A percentile compares a stretch with the other conserved stretches of the same genome.
phyloP scores from a whole-genome alignment of 345 rosid species.

The Populus alba region DNA sequence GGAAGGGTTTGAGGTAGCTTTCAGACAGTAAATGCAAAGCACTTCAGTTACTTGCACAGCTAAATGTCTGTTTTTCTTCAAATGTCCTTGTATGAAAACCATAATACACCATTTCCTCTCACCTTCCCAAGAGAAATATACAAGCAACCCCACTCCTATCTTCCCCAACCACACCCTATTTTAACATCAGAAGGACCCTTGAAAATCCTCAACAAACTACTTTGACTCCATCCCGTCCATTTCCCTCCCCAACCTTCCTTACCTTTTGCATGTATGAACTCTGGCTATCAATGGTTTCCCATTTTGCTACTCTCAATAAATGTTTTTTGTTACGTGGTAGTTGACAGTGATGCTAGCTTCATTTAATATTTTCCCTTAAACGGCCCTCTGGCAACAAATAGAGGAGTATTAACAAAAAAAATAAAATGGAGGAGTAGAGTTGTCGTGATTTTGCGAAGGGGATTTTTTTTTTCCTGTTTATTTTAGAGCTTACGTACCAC shows the following conservation, averaged over 20 bases:
- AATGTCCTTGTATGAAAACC: slow-evolving; percentile 29
- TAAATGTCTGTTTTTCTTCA: slow-evolving; percentile 27
- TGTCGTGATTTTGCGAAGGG: no score
- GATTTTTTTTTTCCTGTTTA: no score
- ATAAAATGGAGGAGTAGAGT: not conserved
- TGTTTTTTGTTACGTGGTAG: slow-evolving; percentile 27
- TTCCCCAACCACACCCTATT: slow-evolving; percentile 17
- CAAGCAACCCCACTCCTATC: slow-evolving; percentile 16
- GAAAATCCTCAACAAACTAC: slow-evolving; percentile 27
- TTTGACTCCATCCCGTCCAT: slow-evolving; percentile 10
- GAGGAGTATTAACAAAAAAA: not conserved
- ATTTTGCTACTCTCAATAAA: slow-evolving; percentile 12
- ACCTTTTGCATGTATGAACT: not conserved
- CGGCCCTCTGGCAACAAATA: not conserved
- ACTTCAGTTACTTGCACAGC: slow-evolving; percentile 33
- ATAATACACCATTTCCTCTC: slow-evolving; percentile 7
- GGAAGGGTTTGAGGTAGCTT: slow-evolving; percentile 38
- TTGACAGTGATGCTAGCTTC: slow-evolving; percentile 25
- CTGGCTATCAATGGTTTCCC: not conserved
- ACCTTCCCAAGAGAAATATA: slow-evolving; percentile 15
- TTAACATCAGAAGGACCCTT: not conserved
- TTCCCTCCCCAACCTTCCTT: not conserved
- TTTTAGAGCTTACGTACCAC: no score
- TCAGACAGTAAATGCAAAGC: slow-evolving; percentile 35
- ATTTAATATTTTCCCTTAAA: slow-evolving; percentile 2